Percentiles rank a stretch among this genome's conserved stretches.
phyloP scores from a whole-genome alignment of 2,329 filamentous ascomycete genomes.

The Seiridium cupressi region DNA sequence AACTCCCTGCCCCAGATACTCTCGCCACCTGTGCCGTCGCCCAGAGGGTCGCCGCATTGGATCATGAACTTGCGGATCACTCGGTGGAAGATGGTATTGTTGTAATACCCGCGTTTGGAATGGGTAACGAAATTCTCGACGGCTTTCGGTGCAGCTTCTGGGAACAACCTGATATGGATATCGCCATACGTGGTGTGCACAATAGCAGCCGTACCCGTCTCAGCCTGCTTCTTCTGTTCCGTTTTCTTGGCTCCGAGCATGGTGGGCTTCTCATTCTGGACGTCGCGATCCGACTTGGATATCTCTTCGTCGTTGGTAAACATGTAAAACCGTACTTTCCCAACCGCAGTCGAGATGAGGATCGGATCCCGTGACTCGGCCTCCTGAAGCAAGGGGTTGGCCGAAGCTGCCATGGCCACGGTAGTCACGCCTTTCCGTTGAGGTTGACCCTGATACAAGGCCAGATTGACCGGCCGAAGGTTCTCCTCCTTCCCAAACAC shows the following conservation, averaged over 20 bases:
- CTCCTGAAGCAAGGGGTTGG: constrained; percentile 89
- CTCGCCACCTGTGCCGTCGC: constrained; percentile 86
- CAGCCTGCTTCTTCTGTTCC: constrained; percentile 58
- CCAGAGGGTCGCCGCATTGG: constrained; percentile 78
- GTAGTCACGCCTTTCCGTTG: constrained; percentile 93
- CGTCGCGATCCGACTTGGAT: constrained; percentile 79
- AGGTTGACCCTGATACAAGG: constrained; percentile 91
- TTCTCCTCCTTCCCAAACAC: constrained; percentile 89
- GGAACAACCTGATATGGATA: constrained; percentile 90
- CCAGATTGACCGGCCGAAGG: constrained; percentile 77
- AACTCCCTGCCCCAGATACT: constrained; percentile 93
- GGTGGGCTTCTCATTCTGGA: constrained; percentile 91
- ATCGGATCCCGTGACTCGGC: constrained; percentile 90
- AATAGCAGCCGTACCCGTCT: constrained; percentile 76
- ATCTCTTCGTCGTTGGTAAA: constrained; percentile 89
- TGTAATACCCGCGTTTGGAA: constrained; percentile 88
- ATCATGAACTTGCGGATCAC: constrained; percentile 99
- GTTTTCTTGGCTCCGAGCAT: constrained; percentile 58
- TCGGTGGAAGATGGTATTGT: constrained; percentile 95
- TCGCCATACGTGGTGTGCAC: constrained; percentile 94
- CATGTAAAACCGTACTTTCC: constrained; percentile 94
- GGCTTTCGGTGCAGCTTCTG: constrained; percentile 86
- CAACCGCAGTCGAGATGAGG: constrained; percentile 77
- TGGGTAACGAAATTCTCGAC: constrained; percentile 98
- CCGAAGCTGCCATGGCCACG: constrained; percentile 94